A percentile compares a stretch with the other conserved stretches of the same genome.
Evolutionary conservation across 2,329 filamentous ascomycete species (phyloP).

Genomic region (Chrysosporium queenslandicum): DNA sequence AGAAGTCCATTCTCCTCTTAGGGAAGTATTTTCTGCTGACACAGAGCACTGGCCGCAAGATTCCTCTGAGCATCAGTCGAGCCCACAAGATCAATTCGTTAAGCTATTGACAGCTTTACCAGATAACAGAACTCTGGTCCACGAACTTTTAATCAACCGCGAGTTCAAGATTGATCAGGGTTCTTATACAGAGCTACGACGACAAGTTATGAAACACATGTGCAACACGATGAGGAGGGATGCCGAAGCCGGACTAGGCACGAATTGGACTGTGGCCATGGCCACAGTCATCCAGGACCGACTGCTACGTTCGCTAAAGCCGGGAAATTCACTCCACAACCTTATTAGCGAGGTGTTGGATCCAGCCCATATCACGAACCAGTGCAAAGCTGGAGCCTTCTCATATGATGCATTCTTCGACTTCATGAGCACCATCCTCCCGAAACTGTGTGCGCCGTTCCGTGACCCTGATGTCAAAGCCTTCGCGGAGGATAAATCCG

Average conservation of each 20-base stretch:
- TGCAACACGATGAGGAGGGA: constrained; percentile 50
- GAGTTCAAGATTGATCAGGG: constrained; percentile 50
- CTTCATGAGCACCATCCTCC: constrained; percentile 53
- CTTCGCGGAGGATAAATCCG: constrained; percentile 42
- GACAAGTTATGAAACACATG: constrained; percentile 49
- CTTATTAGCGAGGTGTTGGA: constrained; percentile 53
- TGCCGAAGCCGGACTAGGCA: constrained; percentile 46
- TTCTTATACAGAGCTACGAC: constrained; percentile 42
- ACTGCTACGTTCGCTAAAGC: constrained; percentile 48
- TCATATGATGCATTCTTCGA: constrained; percentile 55
- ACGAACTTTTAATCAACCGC: constrained; percentile 55
- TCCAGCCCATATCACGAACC: constrained; percentile 46
- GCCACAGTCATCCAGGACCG: constrained; percentile 55
- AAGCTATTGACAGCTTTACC: constrained; percentile 52
- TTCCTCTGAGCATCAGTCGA: constrained; percentile 29
- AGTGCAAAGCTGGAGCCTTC: constrained; percentile 51
- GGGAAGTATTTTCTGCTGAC: constrained; percentile 33
- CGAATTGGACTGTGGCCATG: constrained; percentile 54
- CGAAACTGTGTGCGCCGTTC: constrained; percentile 56
- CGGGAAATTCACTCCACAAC: constrained; percentile 52
- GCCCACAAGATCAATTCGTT: constrained; percentile 35
- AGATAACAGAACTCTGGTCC: constrained; percentile 51
- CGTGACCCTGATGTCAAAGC: constrained; percentile 50
- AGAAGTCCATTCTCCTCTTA: constrained; percentile 32
- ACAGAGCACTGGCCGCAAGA: constrained; percentile 21